Evolutionary conservation across 768 basidiomycete species (phyloP), one percentile per base, ranked within the genome.

Genomic region (Serendipita sp.): DNA sequence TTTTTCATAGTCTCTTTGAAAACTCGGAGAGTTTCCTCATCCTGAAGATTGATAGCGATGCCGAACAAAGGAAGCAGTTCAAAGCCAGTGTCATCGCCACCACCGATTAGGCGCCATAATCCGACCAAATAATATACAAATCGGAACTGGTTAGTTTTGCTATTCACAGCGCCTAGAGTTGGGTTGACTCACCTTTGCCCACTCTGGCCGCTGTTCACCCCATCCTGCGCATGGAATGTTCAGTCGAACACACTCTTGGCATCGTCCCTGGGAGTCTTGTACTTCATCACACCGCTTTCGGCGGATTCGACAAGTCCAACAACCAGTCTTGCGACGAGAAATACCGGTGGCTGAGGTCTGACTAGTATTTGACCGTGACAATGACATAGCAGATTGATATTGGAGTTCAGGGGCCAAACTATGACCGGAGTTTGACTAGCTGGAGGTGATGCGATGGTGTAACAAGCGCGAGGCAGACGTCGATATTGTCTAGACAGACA

Each of bases 201-300:
- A 37, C 33, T 60, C 55, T 5, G 55, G 55, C 16, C 55, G 27
- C 34, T 60, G 27, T 37, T 60, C 55, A 10, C 55, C 55, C 55
- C 55, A 60, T 10, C 55, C 55, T 5, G 55, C 55, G 34, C 55
- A 60, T 23, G 55, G 55, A 60, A 60, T 60, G 5, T 60, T 60
- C 55, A 60, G 31, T 60, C 55, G 27, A 60, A 31, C 29, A 18
- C 55, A 60, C 48, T 50, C 48, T 50, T 50, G 48, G 29, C 48
- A 50, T n/a, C 29, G 23, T 5, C 55, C 55, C 8, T 60, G 10
- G 16, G 23, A 10, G 34, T 60, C 55, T 60, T 60, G 55, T 29
- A 60, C 34, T 60, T 60, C 55, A n/a, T 60, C 55, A 34, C 55
- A 60, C 8, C 55, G 27, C 36, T 60, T 60, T n/a, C 55, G 55